Evolutionary conservation across 192 early-diverging fungal species (phyloP).

Genomic region (Chytriomyces sp.): DNA sequence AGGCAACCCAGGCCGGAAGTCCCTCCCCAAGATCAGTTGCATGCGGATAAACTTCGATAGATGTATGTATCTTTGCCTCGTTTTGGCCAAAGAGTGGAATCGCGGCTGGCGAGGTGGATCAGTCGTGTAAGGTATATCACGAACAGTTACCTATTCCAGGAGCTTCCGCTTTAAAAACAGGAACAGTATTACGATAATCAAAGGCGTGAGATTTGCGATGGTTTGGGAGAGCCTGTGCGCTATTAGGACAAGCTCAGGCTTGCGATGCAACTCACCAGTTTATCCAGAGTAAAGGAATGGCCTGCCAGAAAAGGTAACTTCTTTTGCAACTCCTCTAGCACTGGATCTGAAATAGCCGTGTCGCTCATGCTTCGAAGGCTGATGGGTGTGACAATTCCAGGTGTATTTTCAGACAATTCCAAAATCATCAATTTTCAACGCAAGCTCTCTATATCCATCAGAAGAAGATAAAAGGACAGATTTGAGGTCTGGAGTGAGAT

Average conservation of each 20-base stretch:
- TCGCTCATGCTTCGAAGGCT: too few relatives aligned
- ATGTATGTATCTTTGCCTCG: constrained; percentile 52
- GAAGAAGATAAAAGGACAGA: background rate
- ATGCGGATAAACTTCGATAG: constrained; percentile 54
- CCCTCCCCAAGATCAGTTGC: constrained; percentile 34
- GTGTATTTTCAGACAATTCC: background rate
- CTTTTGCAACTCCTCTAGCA: constrained; percentile 39
- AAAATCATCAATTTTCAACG: background rate
- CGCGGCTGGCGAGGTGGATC: constrained; percentile 41
- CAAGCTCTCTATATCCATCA: background rate
- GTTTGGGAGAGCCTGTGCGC: constrained; percentile 35
- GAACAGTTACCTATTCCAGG: constrained; percentile 55
- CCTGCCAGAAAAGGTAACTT: constrained; percentile 57
- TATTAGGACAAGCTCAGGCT: background rate
- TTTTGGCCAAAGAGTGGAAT: constrained; percentile 46
- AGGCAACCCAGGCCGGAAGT: constrained; percentile 63
- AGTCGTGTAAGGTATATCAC: background rate
- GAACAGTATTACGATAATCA: constrained; percentile 57
- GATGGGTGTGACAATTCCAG: too few relatives aligned
- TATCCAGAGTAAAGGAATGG: constrained; percentile 45
- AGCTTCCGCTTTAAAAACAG: constrained; percentile 50
- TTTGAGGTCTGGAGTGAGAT: background rate
- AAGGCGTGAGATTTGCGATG: constrained; percentile 64
- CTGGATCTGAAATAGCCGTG: constrained; percentile 10
- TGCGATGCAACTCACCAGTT: constrained; percentile 24